These are phyloP conservation scores for Cutaneotrichosporon daszewskae DNA, from an alignment of 1,284 basidiomycete species.

Conservation along the genomic window DNA sequence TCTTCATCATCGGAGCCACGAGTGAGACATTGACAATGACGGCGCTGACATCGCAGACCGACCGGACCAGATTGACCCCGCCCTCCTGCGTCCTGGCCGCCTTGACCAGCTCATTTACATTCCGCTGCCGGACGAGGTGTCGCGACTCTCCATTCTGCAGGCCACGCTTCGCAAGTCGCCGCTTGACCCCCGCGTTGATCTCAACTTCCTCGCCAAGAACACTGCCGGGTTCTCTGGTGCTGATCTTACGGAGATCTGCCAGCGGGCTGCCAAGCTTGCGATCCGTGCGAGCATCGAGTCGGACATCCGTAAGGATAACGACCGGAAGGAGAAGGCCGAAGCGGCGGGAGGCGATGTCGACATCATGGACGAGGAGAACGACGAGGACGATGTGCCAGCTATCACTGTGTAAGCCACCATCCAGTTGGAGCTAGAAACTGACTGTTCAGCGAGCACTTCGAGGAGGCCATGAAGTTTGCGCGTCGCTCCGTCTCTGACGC, in stretches of 20 bases:
- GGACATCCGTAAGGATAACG: constrained; percentile 75
- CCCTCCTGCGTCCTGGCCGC: constrained; percentile 95
- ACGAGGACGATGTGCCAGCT: constrained; percentile 90
- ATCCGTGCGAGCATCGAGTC: constrained; percentile 89
- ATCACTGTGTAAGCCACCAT: constrained; percentile 63
- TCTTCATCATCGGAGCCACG: constrained; percentile 97
- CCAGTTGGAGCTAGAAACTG: no score
- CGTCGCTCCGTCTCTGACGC: constrained; percentile 87
- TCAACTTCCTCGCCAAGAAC: constrained; percentile 80
- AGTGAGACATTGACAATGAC: constrained; percentile 41
- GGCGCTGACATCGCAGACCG: constrained; percentile 53
- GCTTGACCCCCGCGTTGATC: constrained; percentile 76
- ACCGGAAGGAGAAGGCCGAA: constrained; percentile 76
- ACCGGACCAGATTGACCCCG: constrained; percentile 98
- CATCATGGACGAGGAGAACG: constrained; percentile 49
- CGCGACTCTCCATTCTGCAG: constrained; percentile 83
- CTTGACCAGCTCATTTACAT: constrained; percentile 92
- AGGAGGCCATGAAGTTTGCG: constrained; percentile 63
- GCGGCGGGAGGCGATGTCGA: constrained; percentile 67
- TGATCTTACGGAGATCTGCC: constrained; percentile 97
- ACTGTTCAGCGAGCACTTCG: constrained; percentile 78
- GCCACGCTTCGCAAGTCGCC: constrained; percentile 92
- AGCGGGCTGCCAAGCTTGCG: constrained; percentile 86
- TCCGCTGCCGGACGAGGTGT: constrained; percentile 86
- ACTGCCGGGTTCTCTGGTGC: constrained; percentile 99